Conservation (phyloP, 148 eudicot genomes). For the Bassia scoparia region DNA sequence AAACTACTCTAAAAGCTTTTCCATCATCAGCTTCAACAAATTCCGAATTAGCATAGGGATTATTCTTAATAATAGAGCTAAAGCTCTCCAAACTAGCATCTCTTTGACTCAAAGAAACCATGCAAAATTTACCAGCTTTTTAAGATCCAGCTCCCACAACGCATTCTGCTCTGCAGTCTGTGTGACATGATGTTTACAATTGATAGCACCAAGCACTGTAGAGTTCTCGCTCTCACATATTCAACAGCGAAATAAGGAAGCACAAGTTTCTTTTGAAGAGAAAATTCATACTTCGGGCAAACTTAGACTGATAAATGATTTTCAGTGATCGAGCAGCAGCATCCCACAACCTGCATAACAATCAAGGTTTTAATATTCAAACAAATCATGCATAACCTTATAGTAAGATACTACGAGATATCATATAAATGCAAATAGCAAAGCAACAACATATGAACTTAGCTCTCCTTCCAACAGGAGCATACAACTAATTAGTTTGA, state of each 20-base stretch:
- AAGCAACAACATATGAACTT: neutral
- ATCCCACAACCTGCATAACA: constrained; percentile 70
- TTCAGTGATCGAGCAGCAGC: constrained; percentile 91
- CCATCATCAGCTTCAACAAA: constrained; percentile 67
- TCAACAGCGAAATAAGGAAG: constrained; percentile 66
- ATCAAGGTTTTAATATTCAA: neutral
- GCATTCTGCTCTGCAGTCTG: constrained; percentile 60
- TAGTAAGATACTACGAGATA: neutral
- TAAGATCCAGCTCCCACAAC: constrained; percentile 77
- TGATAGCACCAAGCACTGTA: constrained; percentile 85
- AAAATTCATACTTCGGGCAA: constrained; percentile 86
- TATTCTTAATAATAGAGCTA: constrained; percentile 63
- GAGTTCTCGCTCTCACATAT: constrained; percentile 81
- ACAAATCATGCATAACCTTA: neutral
- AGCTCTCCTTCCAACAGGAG: neutral
- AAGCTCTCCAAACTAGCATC: constrained; percentile 89
- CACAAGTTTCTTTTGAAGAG: constrained; percentile 54
- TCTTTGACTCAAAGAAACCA: constrained; percentile 76
- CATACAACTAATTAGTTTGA: neutral
- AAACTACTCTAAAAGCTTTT: constrained; percentile 48
- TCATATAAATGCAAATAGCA: neutral
- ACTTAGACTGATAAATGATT: constrained; percentile 83
- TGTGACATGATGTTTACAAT: constrained; percentile 79
- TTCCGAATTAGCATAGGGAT: constrained; percentile 51
- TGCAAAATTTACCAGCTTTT: constrained; percentile 60